Evolutionary conservation across 2,329 filamentous ascomycete genomes (phyloP).

Genomic region (Pyrenophora seminiperda): DNA sequence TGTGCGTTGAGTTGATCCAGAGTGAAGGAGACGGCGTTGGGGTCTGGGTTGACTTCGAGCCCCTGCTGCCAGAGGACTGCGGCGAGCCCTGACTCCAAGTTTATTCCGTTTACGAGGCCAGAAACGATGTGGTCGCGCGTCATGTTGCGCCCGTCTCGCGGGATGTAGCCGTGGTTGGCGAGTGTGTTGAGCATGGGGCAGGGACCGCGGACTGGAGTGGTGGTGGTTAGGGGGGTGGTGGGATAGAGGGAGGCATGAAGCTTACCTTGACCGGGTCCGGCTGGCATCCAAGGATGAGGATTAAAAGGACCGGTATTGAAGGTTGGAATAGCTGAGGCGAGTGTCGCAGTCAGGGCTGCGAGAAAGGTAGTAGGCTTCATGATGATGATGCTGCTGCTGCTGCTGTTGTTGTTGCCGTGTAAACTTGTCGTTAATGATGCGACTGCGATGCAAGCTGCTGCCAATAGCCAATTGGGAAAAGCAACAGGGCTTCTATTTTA

Average conservation of each 20-base stretch:
- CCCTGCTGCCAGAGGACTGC: slow-evolving; percentile 53
- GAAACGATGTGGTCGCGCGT: slow-evolving; percentile 45
- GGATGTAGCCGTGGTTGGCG: slow-evolving; percentile 45
- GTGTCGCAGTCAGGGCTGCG: slow-evolving; percentile 1
- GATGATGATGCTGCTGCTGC: neutral
- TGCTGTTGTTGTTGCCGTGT: neutral
- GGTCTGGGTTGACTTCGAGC: slow-evolving; percentile 37
- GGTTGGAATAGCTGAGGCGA: slow-evolving; percentile 15
- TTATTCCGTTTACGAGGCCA: slow-evolving; percentile 50
- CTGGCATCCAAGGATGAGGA: slow-evolving; percentile 26
- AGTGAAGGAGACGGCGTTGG: slow-evolving; percentile 38
- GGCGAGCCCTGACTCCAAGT: slow-evolving; percentile 52
- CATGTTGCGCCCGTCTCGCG: slow-evolving; percentile 42
- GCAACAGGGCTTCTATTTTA: neutral
- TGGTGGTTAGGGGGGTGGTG: neutral
- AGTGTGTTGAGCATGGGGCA: slow-evolving; percentile 45
- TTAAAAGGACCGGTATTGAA: slow-evolving; percentile 3
- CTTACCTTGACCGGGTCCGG: slow-evolving; percentile 23
- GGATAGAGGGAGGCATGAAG: neutral
- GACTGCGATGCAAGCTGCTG: neutral
- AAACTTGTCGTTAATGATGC: neutral
- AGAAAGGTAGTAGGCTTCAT: slow-evolving; percentile 5
- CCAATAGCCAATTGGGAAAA: neutral
- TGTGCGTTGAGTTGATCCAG: slow-evolving; percentile 54
- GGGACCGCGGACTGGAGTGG: slow-evolving; percentile 31